Evolutionary conservation across 1,284 basidiomycete species (phyloP).

Genomic region (Pyrrhoderma noxium): DNA sequence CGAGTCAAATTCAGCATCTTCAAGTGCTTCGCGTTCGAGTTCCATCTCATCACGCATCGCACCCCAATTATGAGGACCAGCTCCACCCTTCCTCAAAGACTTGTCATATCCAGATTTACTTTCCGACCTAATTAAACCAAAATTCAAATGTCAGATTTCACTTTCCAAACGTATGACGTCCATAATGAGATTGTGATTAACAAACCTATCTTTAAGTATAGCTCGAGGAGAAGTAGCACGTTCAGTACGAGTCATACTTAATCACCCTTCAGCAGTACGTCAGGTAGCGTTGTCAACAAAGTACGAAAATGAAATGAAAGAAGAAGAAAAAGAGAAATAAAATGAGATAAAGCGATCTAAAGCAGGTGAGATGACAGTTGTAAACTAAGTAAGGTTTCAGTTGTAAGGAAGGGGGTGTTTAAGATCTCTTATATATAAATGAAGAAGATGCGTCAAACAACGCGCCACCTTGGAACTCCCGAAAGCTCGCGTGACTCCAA

Average conservation of each 20-base stretch:
- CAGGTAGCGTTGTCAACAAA: not conserved
- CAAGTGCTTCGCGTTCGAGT: slow-evolving; percentile 45
- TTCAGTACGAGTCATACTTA: slow-evolving; percentile 68
- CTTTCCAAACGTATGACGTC: no score
- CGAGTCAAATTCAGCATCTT: slow-evolving; percentile 44
- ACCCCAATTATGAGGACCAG: slow-evolving; percentile 82
- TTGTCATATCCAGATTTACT: slow-evolving; percentile 71
- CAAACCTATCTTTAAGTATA: slow-evolving; percentile 54
- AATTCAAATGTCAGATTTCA: no score
- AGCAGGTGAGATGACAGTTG: no score
- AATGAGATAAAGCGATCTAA: no score
- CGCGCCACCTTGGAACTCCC: no score
- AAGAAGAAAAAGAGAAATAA: not conserved
- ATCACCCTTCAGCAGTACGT: no score
- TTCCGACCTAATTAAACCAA: slow-evolving; percentile 44
- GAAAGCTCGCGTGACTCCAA: no score
- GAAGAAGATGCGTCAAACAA: no score
- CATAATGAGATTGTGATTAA: no score
- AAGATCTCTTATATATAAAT: no score
- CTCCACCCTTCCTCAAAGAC: slow-evolving; percentile 70
- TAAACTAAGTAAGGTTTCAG: no score
- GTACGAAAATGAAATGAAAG: slow-evolving; percentile 8
- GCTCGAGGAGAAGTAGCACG: slow-evolving; percentile 71
- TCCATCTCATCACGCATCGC: slow-evolving; percentile 54
- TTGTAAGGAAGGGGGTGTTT: no score